Base-by-base conservation (phyloP, 176 grass and related monocot genomes). In the Hordeum marinum region DNA sequence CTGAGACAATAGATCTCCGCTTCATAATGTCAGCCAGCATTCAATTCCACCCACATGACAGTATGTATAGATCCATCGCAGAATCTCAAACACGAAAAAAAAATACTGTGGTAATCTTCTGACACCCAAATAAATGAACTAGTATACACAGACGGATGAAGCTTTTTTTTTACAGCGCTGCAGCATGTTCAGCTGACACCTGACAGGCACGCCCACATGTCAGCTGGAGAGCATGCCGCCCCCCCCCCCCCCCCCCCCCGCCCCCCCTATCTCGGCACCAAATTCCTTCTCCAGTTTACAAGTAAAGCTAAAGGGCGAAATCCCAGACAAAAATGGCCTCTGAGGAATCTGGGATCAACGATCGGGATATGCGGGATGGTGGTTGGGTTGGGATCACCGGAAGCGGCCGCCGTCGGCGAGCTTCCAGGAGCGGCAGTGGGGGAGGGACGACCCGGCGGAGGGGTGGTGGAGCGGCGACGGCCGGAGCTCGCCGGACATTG, bases 381-480 rank as follows among this genome's bases (percentile, higher is more conserved):
- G 12, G 46, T 1, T 14, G 18, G 12, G 46, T 1, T 14, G 18
- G 15, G 6, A 74, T 90, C 91, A 95, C 41, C 83, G 87, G 80
- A 91, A 93, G 77, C 87, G 88, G 25, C 96, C 88, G 43, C 85
- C 82, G 77, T 92, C 87, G 82, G 96, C 91, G 29, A 94, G 86
- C 83, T 95, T 98, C 82, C 89, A 88, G 77, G 96, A 98, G 37
- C 96, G 83, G 80, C 90, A 90, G 73, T 93, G 91, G 31, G 59
- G 69, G 7, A 98, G 87, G 1, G 89, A 85, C 27, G 85, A 42
- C 9, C 66, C 70, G 75, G 86, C 21, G 43, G 78, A 31, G 62
- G 79, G 90, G 0, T 77, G 84, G 60, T 91, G 95, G 72, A 94
- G 88, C 7, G 75, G 86, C 9, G 95, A 92, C 27, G 90, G 54